phyloP scores from a whole-genome alignment of 2,329 filamentous ascomycete species.

The Cordyceps javanica region DNA sequence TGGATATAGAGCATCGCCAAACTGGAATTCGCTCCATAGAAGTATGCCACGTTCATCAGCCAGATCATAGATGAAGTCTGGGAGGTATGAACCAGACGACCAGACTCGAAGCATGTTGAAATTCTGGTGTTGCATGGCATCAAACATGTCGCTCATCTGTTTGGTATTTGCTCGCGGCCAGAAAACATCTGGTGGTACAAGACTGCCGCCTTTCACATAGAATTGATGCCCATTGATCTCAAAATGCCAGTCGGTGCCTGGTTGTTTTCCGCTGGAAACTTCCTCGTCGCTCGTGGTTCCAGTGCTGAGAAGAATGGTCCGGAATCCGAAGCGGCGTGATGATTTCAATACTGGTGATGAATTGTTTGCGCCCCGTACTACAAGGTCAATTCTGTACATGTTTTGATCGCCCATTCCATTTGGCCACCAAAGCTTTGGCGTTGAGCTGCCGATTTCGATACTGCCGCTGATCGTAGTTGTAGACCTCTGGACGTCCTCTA shows the following conservation, averaged over 20 bases:
- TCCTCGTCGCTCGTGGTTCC: conserved; percentile 48
- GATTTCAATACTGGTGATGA: conserved; percentile 28
- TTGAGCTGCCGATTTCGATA: conserved; percentile 33
- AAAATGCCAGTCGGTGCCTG: conserved; percentile 49
- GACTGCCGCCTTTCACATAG: conserved; percentile 58
- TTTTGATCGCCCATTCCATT: conserved; percentile 48
- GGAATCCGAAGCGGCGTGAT: conserved; percentile 52
- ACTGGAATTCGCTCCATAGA: conserved; percentile 59
- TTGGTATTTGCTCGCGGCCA: conserved; percentile 52
- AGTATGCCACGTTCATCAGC: conserved; percentile 56
- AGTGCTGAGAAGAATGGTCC: conserved; percentile 55
- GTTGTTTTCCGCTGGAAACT: conserved; percentile 40
- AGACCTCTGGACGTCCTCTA: conserved; percentile 35
- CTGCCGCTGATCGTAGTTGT: conserved; percentile 42
- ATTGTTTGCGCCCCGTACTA: neutral
- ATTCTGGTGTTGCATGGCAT: conserved; percentile 45
- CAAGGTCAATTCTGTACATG: conserved; percentile 50
- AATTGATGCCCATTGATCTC: conserved; percentile 59
- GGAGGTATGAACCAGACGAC: conserved; percentile 53
- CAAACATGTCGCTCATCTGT: conserved; percentile 41
- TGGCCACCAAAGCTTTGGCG: conserved; percentile 57
- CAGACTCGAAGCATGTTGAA: conserved; percentile 61
- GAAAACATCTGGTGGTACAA: conserved; percentile 57
- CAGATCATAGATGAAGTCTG: conserved; percentile 57
- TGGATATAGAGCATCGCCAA: conserved; percentile 55